A percentile compares a stretch with the other conserved stretches of the same genome.
Evolutionary conservation across 768 basidiomycete genomes (phyloP).

Genomic region (Russula brevipes): DNA sequence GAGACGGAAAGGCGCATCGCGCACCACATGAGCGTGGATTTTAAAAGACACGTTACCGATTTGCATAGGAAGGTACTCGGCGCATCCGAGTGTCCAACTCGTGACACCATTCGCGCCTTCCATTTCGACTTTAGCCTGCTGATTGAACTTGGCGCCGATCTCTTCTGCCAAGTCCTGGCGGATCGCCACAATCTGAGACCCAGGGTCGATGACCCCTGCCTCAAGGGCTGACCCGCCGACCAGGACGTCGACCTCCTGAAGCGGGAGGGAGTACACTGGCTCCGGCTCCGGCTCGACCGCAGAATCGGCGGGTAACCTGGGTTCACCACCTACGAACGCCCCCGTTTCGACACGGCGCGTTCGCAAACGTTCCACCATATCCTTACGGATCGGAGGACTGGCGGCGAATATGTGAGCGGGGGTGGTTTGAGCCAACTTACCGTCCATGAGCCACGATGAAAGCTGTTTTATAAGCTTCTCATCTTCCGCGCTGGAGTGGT

Average conservation of each 20-base stretch:
- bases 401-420: neutral
- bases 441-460: neutral
- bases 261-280: neutral
- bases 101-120: neutral
- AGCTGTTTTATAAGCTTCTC: neutral
- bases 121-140: neutral
- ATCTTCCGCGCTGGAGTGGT: neutral
- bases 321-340: neutral
- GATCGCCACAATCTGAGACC: neutral
- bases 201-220: neutral
- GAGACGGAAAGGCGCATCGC: neutral
- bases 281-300: neutral
- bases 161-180: neutral
- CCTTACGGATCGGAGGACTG: neutral
- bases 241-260: neutral
- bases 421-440: neutral
- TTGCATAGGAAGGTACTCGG: neutral
- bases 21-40: neutral
- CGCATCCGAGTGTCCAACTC: neutral
- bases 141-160: neutral
- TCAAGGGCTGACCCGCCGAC: neutral
- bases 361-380: neutral
- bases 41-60: neutral
- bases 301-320: too few species aligned
- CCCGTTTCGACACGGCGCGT: neutral